Evolutionary conservation across 352 stramenopile species (phyloP), one percentile per base, ranked within the genome.

Genomic region (Peronospora farinosa): DNA sequence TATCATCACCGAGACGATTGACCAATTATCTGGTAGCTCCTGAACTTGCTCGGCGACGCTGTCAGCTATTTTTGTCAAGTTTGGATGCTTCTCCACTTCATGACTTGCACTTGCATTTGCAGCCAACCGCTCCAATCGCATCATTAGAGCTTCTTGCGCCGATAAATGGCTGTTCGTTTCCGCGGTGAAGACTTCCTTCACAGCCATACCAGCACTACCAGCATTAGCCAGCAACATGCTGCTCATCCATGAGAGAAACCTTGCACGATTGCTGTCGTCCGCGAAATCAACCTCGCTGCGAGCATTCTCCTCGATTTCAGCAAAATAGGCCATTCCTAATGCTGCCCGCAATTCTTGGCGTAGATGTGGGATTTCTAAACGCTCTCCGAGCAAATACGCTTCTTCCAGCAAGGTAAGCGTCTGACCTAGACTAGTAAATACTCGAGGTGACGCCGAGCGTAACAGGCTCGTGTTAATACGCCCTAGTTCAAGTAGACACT

Each of bases 271-370:
- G 5, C 35, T 21, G 1, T 31, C 50, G 25, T 50, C 41, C 35
- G 46, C 57, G 37, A 2, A 16, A 33, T 56, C 47, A 25, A 25
- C 21, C 11, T 47, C 38, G 13, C 19, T n/a, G 15, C 40, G 19
- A 16, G 28, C 27, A 5, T 44, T 40, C 25, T 51, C 27, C 21
- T 74, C 71, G 1, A 71, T 56, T 40, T 63, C 46, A 51, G 68
- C 48, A 16, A 80, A 46, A 43, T 82, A 89, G 1, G 72, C 69
- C 35, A 64, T 62, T 7, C 72, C 78, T 25, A 85, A 57, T 10
- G 62, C 63, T 27, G 53, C 48, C 2, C 72, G 66, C 7, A 88
- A 44, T 39, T 72, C 45, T 50, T 79, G 69, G 21, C 50, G 74
- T 46, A 87, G 11, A 41, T 85, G 45, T 6, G 65, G 39, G 13